These are phyloP conservation scores for Citrus unshiu DNA, from an alignment of 345 rosid species.

Conservation along the genomic window DNA sequence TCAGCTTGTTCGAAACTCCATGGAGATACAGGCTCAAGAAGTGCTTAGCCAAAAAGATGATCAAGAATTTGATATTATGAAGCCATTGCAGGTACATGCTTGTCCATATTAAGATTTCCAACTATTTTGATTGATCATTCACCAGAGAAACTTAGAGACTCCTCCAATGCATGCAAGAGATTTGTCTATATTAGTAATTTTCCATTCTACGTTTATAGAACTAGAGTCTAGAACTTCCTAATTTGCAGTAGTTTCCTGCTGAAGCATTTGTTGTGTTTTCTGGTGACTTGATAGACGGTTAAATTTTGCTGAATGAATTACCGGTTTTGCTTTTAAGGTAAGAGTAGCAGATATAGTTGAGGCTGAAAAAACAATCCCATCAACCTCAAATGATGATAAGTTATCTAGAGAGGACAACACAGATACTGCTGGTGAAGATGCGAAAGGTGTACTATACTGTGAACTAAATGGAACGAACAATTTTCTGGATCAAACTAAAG, in stretches of 20 bases:
- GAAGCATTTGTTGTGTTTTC: background rate
- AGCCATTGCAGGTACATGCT: conserved; percentile 54
- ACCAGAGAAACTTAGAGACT: background rate
- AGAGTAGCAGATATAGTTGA: conserved; percentile 26
- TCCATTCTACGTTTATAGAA: background rate
- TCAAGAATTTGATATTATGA: conserved; percentile 37
- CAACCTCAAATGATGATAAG: conserved; percentile 19
- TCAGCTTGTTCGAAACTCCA: conserved; percentile 69
- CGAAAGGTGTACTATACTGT: conserved; percentile 33
- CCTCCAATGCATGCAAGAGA: background rate
- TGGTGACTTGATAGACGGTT: background rate
- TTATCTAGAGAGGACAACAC: conserved; percentile 4
- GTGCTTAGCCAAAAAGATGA: conserved; percentile 34
- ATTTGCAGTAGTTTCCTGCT: background rate
- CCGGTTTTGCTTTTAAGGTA: conserved; percentile 28
- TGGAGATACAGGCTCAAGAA: conserved; percentile 84
- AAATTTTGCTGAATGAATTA: background rate
- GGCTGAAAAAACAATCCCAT: conserved; percentile 7
- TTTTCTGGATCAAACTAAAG: conserved; percentile 29
- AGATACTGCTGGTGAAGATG: conserved; percentile 23
- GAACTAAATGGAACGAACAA: conserved; percentile 34
- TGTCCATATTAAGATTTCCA: background rate
- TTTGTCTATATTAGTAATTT: background rate
- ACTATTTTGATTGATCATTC: background rate
- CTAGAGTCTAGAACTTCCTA: too few species aligned